Conservation (phyloP, 176 grass and related monocot species). For the Oryza meyeriana region DNA sequence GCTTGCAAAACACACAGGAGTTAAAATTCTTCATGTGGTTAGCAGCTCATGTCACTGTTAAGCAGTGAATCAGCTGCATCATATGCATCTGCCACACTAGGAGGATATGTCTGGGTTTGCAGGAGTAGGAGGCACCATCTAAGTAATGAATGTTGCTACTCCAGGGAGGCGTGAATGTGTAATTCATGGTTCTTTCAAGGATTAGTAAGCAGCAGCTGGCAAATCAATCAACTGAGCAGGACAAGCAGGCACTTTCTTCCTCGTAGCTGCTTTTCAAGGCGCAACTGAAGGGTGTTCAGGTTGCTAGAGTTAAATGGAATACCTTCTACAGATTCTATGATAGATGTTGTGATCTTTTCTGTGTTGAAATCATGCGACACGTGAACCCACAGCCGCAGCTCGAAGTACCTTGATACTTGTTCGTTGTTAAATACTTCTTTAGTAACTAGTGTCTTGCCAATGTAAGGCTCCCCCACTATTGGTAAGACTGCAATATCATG, state of each 20-base stretch:
- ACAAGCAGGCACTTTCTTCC: constrained; percentile 51
- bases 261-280: not conserved
- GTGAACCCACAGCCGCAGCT: constrained; percentile 42
- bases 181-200: too few species aligned
- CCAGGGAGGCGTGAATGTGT: too few species aligned
- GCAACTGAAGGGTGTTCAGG: constrained; percentile 15
- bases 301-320: not conserved
- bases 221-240: not conserved
- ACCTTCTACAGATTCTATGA: constrained; percentile 32
- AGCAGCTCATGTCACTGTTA: too few species aligned
- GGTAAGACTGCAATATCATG: constrained; percentile 12
- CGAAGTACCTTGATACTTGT: constrained; percentile 6
- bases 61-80: too few species aligned
- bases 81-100: too few species aligned
- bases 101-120: too few species aligned
- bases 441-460: constrained; percentile 46
- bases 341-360: constrained; percentile 17
- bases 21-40: too few species aligned
- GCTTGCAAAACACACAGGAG: too few species aligned
- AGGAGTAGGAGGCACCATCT: too few species aligned
- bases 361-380: constrained; percentile 28
- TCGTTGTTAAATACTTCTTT: constrained; percentile 26
- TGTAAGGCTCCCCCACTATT: constrained; percentile 32
- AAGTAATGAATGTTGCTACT: too few species aligned
- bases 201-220: too few species aligned